Conservation (phyloP, 2,329 filamentous ascomycete species). For the Talaromyces islandicus region DNA sequence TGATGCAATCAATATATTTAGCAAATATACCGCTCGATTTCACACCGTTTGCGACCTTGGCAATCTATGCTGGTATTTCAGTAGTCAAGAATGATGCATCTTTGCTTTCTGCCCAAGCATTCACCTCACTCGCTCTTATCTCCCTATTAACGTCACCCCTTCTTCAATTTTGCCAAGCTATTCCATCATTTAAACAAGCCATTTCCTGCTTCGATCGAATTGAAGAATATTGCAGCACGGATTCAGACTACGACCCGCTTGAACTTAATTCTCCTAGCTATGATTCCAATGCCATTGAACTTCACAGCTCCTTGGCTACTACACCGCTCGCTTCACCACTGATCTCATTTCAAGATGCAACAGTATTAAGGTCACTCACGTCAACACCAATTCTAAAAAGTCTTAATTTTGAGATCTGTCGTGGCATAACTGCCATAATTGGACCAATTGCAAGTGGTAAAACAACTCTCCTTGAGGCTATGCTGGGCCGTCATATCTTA, state of each 20-base stretch:
- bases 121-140: slow-evolving; percentile 21
- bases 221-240: slow-evolving; percentile 22
- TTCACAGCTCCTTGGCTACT: not conserved
- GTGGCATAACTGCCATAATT: not conserved
- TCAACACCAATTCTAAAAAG: not conserved
- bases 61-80: slow-evolving; percentile 16
- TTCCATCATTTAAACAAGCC: slow-evolving; percentile 30
- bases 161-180: slow-evolving; percentile 16
- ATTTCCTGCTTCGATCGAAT: slow-evolving; percentile 37
- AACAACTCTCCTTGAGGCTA: not conserved
- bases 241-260: not conserved
- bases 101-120: slow-evolving; percentile 16
- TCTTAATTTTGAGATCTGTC: not conserved
- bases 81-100: slow-evolving; percentile 4
- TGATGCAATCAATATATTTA: slow-evolving; percentile 5
- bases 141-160: slow-evolving; percentile 18
- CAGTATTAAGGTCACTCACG: not conserved
- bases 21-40: slow-evolving; percentile 35
- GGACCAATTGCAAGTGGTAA: not conserved
- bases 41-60: slow-evolving; percentile 26
- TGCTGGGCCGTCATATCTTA: not conserved
- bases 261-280: too few species aligned
- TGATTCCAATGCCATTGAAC: not conserved
- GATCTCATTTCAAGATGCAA: not conserved
- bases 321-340: not conserved